Evolutionary conservation across 2,329 filamentous ascomycete genomes (phyloP), one percentile per base, ranked within the genome.

Genomic region (Apiospora kogelbergensis): DNA sequence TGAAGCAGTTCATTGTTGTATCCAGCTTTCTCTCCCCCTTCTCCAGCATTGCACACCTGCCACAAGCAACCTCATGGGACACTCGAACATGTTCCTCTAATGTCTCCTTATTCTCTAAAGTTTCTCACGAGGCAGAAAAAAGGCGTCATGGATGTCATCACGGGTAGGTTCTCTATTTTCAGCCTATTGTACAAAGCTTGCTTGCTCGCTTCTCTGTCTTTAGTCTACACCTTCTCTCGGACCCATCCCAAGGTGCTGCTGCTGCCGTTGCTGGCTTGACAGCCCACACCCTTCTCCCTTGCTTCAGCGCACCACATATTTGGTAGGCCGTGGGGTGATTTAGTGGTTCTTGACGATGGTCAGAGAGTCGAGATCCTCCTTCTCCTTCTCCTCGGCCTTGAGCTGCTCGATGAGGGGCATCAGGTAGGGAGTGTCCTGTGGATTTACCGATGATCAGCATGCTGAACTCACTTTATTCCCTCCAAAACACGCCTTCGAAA

Each of bases 361-460:
- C 71, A 78, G 30, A 20, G 76, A 70, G 71, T 79, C 77, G 44
- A 79, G 79, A 65, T 80, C 83, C 75, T 87, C 85, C 81, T 83
- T 84, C 83, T 90, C 88, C 74, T 78, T 78, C 70, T 75, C 71
- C 74, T 82, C 81, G 70, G 81, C 82, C 71, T 81, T 73, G 77
- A 89, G 80, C 78, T 87, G 78, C 72, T 82, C 78, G 75, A 89
- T 83, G 73, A 89, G 80, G 71, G 83, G 85, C 72, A 77, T 75
- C 60, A 90, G 84, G 81, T 90, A 71, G 40, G 84, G 84, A 44
- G 80, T 75, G 74, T 90, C 88, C 83, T 86, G 71, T 71, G 20
- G 22, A 37, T 42, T 13, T 69, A 26, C 33, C 20, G 33, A 57
- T 42, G 65, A 66, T 74, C 69, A 72, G 66, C 65, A 66, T 33